phyloP scores from a whole-genome alignment of 129 eudicot genomes.

The Escallonia rubra region DNA sequence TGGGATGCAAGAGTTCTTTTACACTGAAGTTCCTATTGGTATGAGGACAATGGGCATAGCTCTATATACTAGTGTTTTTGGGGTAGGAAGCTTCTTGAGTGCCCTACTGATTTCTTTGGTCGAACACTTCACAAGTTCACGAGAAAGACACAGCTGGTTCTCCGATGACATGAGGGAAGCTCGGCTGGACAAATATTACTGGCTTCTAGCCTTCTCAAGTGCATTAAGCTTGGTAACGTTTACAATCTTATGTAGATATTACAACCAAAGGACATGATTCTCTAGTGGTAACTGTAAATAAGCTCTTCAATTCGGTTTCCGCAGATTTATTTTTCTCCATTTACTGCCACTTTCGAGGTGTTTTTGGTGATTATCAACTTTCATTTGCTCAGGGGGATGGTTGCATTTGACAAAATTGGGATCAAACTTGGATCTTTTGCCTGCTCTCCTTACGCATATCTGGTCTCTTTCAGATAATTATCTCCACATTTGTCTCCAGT shows the following conservation, averaged over 20 bases:
- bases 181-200: constrained; percentile 83
- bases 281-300: constrained; percentile 1
- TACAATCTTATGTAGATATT: constrained; percentile 45
- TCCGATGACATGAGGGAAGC: constrained; percentile 84
- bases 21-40: constrained; percentile 71
- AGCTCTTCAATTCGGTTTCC: not conserved
- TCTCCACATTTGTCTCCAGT: not conserved
- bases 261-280: constrained; percentile 28
- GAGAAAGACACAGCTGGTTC: constrained; percentile 56
- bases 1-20: constrained; percentile 96
- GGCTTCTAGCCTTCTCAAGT: constrained; percentile 70
- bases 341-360: not conserved
- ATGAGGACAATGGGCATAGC: constrained; percentile 98
- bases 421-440: no score
- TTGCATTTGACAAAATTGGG: no score
- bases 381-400: no score
- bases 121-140: constrained; percentile 48
- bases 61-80: constrained; percentile 84
- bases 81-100: constrained; percentile 84
- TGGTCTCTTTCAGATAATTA: not conserved
- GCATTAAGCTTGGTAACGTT: constrained; percentile 59
- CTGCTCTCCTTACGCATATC: no score
- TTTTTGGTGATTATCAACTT: not conserved
- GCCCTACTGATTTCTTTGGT: constrained; percentile 61
- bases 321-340: not conserved